Percentiles rank a stretch among this genome's conserved stretches.
These are phyloP conservation scores for Volvariella volvacea DNA, from an alignment of 1,284 basidiomycete species.

Conservation along the genomic window DNA sequence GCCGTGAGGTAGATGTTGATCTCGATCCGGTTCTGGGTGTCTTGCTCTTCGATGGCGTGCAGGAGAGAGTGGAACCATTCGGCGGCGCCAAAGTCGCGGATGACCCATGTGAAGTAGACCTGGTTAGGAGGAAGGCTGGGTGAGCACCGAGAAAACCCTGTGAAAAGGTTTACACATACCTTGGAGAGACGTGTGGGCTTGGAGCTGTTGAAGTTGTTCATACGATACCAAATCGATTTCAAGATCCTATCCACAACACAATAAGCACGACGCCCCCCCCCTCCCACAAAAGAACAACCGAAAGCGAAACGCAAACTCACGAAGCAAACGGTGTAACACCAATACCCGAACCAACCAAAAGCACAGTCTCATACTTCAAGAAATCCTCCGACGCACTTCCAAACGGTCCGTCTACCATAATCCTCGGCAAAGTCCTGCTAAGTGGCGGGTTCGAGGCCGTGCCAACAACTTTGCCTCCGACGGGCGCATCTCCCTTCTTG, in stretches of 20 bases:
- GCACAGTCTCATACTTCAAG: constrained; percentile 77
- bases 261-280: not conserved
- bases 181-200: constrained; percentile 75
- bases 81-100: constrained; percentile 78
- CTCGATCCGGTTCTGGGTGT: constrained; percentile 75
- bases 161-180: constrained; percentile 18
- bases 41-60: constrained; percentile 88
- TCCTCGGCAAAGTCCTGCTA: constrained; percentile 70
- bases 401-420: constrained; percentile 90
- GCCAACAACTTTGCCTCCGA: constrained; percentile 53
- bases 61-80: constrained; percentile 94
- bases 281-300: not conserved
- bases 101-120: constrained; percentile 87
- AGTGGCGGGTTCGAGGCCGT: constrained; percentile 53
- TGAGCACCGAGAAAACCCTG: not conserved
- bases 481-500: constrained; percentile 33
- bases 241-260: constrained; percentile 48
- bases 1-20: constrained; percentile 90
- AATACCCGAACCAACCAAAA: constrained; percentile 85
- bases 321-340: constrained; percentile 92
- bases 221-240: constrained; percentile 92
- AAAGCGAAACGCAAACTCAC: constrained; percentile 42
- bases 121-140: constrained; percentile 14
- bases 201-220: constrained; percentile 72
- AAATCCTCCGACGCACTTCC: constrained; percentile 84